Conservation (phyloP, 345 rosid genomes). For the Eucalyptus cladocalyx region DNA sequence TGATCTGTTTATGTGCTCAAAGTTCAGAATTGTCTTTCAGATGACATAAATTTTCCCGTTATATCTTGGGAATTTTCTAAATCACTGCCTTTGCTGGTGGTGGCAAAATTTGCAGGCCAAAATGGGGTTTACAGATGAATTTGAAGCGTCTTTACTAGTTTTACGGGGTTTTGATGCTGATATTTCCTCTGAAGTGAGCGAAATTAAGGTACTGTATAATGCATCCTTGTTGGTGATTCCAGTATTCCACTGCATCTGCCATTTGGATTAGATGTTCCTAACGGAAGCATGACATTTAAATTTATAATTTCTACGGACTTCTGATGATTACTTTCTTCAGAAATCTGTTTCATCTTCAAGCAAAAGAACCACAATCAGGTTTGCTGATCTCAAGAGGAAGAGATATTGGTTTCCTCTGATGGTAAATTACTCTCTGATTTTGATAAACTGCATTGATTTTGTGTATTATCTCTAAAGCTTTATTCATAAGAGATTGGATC, state of each 20-base stretch:
- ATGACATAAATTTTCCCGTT: not conserved
- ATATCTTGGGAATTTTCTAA: not conserved
- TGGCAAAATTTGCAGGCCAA: constrained; percentile 45
- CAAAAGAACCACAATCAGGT: constrained; percentile 60
- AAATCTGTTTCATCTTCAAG: constrained; percentile 70
- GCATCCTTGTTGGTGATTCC: not conserved
- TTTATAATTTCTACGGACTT: not conserved
- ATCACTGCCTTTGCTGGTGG: not conserved
- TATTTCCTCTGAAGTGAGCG: constrained; percentile 70
- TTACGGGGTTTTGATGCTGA: constrained; percentile 93
- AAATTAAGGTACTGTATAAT: constrained; percentile 64
- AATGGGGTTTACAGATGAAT: constrained; percentile 92
- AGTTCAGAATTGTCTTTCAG: not conserved
- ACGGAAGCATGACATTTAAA: not conserved
- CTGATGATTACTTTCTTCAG: constrained; percentile 17
- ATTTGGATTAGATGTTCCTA: not conserved
- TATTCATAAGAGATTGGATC: not conserved
- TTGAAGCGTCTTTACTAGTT: constrained; percentile 91
- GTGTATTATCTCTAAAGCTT: not conserved
- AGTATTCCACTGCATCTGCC: not conserved
- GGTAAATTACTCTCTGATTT: constrained; percentile 24
- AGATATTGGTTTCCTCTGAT: constrained; percentile 90
- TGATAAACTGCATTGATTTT: not conserved
- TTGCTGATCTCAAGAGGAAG: constrained; percentile 78
- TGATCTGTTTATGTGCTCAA: not conserved